Conservation (phyloP, 2,329 filamentous ascomycete species). For the Cercospora nicotianae region DNA sequence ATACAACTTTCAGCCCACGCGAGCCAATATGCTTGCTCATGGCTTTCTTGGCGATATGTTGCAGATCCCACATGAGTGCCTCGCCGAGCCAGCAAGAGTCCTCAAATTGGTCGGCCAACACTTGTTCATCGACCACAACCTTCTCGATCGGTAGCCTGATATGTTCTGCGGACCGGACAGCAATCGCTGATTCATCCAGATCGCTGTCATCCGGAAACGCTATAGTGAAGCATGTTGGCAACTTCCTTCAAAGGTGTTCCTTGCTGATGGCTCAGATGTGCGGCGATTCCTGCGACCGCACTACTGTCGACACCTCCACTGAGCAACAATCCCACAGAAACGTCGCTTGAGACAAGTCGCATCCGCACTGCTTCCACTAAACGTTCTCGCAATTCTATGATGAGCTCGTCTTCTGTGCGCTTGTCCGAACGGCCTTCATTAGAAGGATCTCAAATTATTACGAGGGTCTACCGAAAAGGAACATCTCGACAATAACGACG, state of each 20-base stretch:
- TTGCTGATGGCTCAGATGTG: neutral
- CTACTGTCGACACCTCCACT: slow-evolving; percentile 61
- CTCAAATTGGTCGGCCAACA: neutral
- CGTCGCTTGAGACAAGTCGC: slow-evolving; percentile 57
- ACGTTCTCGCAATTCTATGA: slow-evolving; percentile 51
- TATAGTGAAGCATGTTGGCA: slow-evolving; percentile 53
- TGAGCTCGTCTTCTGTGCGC: slow-evolving; percentile 12
- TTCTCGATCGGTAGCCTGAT: slow-evolving; percentile 47
- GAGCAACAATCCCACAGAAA: slow-evolving; percentile 58
- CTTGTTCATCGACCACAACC: neutral
- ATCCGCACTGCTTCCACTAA: slow-evolving; percentile 55
- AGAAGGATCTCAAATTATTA: neutral
- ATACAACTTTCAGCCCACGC: slow-evolving; percentile 54
- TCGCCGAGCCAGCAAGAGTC: neutral
- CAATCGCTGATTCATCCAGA: slow-evolving; percentile 52
- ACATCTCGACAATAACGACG: neutral
- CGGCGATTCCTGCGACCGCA: slow-evolving; percentile 55
- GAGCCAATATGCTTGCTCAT: slow-evolving; percentile 40
- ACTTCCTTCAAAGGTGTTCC: too few species aligned
- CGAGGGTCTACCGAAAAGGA: neutral
- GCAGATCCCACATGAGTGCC: neutral
- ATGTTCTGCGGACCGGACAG: slow-evolving; percentile 50
- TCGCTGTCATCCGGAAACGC: slow-evolving; percentile 53
- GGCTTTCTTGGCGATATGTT: neutral
- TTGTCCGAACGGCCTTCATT: neutral